Percentiles rank a stretch among this genome's conserved stretches.
Conservation (phyloP, 768 basidiomycete species). For the Lactarius sp. region DNA sequence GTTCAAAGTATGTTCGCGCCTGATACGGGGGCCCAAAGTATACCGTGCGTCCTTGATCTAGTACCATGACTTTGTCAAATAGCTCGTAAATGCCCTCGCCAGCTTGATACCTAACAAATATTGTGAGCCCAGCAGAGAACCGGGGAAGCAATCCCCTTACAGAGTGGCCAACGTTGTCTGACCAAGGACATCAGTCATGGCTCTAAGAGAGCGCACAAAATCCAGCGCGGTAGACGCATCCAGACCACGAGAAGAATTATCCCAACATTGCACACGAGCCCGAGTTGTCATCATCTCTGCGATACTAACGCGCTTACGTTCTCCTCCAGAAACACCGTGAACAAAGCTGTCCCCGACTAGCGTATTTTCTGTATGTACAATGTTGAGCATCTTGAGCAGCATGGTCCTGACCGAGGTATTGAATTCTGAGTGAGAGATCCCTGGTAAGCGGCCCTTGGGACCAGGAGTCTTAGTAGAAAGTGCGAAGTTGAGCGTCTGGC, state of each 20-base stretch:
- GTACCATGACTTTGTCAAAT: constrained; percentile 86
- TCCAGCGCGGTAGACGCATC: constrained; percentile 89
- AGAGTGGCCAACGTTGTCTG: constrained; percentile 79
- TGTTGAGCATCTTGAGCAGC: too few species aligned
- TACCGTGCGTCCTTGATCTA: constrained; percentile 76
- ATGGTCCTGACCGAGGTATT: too few species aligned
- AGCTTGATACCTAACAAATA: constrained; percentile 46
- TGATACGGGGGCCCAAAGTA: constrained; percentile 74
- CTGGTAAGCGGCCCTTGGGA: constrained; percentile 65
- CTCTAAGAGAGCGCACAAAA: constrained; percentile 71
- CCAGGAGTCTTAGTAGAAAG: constrained; percentile 75
- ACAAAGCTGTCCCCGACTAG: too few species aligned
- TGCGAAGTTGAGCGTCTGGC: constrained; percentile 69
- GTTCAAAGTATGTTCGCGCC: constrained; percentile 76
- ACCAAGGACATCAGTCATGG: constrained; percentile 79
- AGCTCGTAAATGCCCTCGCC: constrained; percentile 74
- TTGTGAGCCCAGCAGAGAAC: constrained; percentile 29
- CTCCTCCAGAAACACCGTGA: too few species aligned
- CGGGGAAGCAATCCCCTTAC: constrained; percentile 35
- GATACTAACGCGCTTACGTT: too few species aligned
- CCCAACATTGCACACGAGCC: constrained; percentile 79
- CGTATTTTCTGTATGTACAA: too few species aligned
- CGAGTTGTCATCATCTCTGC: constrained; percentile 83
- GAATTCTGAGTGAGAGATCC: constrained; percentile 56
- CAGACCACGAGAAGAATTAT: constrained; percentile 77